Conservation (phyloP, 2,329 filamentous ascomycete genomes). For the Hypoxylon sp. region DNA sequence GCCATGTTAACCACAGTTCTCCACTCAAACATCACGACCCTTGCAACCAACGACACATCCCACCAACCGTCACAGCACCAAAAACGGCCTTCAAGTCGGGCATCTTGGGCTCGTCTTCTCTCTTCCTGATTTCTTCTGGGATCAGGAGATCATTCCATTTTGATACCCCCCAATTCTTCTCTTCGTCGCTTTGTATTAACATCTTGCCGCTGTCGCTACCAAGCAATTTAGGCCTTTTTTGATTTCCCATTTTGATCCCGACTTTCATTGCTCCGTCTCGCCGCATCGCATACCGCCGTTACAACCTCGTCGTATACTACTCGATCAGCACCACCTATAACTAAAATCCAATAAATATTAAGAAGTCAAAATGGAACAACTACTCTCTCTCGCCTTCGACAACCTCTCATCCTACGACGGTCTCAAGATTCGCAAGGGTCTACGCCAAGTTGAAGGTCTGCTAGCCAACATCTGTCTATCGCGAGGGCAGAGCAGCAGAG, state of each 20-base stretch:
- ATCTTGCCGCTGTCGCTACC: conserved; percentile 33
- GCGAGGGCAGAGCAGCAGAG: conserved; percentile 49
- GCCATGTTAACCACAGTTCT: conserved; percentile 34
- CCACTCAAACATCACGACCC: conserved; percentile 40
- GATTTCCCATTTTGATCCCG: conserved; percentile 14
- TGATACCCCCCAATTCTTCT: conserved; percentile 46
- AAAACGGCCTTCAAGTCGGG: conserved; percentile 14
- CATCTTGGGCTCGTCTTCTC: conserved; percentile 8
- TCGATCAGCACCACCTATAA: not conserved
- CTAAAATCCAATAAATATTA: not conserved
- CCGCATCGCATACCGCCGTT: conserved; percentile 17
- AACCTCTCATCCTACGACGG: conserved; percentile 94
- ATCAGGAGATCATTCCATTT: conserved; percentile 30
- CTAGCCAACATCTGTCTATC: conserved; percentile 95
- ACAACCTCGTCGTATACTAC: conserved; percentile 1
- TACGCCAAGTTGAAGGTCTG: conserved; percentile 93
- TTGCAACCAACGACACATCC: conserved; percentile 26
- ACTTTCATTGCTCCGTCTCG: conserved; percentile 13
- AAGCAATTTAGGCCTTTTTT: conserved; percentile 33
- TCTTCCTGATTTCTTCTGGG: conserved; percentile 28
- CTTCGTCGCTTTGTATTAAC: conserved; percentile 54
- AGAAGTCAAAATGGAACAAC: conserved; percentile 79
- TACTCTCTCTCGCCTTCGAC: conserved; percentile 94
- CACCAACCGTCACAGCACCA: conserved; percentile 31
- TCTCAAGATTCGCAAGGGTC: conserved; percentile 90